Percentiles rank a stretch among this genome's conserved stretches.
Conservation (phyloP, 1,284 basidiomycete species). For the Hemileia vastatrix region DNA sequence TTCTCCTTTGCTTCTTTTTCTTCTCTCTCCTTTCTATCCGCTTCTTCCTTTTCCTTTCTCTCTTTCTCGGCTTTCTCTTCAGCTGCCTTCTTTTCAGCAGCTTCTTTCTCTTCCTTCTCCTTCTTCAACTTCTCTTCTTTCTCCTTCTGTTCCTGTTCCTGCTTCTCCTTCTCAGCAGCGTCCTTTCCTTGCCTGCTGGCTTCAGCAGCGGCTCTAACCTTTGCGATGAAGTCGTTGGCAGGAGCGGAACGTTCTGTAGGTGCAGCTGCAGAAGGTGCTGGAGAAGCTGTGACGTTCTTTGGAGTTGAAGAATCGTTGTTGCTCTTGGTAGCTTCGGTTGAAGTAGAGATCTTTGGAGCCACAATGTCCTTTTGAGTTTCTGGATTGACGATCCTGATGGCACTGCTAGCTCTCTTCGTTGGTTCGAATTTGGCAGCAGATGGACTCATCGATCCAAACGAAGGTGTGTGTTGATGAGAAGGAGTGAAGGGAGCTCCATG, state of each 20-base stretch:
- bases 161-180: slow-evolving; percentile 24
- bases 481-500: not conserved
- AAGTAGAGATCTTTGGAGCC: not conserved
- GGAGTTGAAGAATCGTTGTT: not conserved
- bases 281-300: not conserved
- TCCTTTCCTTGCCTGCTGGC: slow-evolving; percentile 28
- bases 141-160: too few species aligned
- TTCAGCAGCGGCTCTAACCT: not conserved
- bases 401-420: slow-evolving; percentile 38
- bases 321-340: not conserved
- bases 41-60: too few species aligned
- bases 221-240: slow-evolving; percentile 9
- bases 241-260: slow-evolving; percentile 23
- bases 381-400: slow-evolving; percentile 43
- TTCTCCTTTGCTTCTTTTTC: too few species aligned
- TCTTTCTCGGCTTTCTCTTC: too few species aligned
- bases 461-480: slow-evolving; percentile 14
- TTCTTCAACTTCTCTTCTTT: too few species aligned
- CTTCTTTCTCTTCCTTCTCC: slow-evolving; percentile 1
- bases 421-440: slow-evolving; percentile 42
- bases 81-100: too few species aligned
- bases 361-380: slow-evolving; percentile 40
- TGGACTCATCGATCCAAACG: slow-evolving; percentile 39
- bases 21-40: slow-evolving; percentile 9
- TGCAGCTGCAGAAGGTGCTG: slow-evolving; percentile 15